These are phyloP conservation scores for Zygosaccharomyces sapae DNA, from an alignment of 1,139 yeast genomes.

Conservation along the genomic window DNA sequence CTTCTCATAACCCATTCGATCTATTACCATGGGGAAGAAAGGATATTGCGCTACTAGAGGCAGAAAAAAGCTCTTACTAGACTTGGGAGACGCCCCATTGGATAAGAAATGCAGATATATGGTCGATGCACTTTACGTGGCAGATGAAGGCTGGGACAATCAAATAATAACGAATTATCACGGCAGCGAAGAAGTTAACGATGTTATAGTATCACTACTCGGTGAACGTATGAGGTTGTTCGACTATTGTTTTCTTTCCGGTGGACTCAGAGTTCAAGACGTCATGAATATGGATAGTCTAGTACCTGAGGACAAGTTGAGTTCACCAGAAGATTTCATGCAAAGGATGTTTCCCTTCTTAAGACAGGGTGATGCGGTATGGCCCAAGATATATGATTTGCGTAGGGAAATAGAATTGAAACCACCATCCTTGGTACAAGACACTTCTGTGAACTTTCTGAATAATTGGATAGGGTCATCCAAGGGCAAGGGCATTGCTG, in stretches of 20 bases:
- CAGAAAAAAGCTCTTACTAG: conserved; percentile 8
- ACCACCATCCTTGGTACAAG: conserved; percentile 8
- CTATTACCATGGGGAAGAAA: neutral
- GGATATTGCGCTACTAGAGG: neutral
- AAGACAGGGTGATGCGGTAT: conserved; percentile 10
- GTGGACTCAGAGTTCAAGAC: conserved; percentile 10
- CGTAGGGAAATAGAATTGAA: conserved; percentile 11
- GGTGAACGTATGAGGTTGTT: conserved; percentile 25
- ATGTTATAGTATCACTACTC: conserved; percentile 14
- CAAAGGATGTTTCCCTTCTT: conserved; percentile 26
- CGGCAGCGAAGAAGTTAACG: conserved; percentile 15
- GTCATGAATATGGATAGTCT: conserved; percentile 9
- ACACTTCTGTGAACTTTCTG: conserved; percentile 24
- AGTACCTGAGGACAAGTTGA: conserved; percentile 1
- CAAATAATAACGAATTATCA: conserved; percentile 11
- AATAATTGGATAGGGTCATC: conserved; percentile 37
- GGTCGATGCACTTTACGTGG: conserved; percentile 18
- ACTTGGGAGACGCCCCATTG: conserved; percentile 9
- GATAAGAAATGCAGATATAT: conserved; percentile 23
- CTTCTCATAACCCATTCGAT: neutral
- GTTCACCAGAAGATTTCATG: conserved; percentile 15
- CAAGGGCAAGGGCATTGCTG: conserved; percentile 47
- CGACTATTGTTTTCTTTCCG: conserved; percentile 22
- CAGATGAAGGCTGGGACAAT: conserved; percentile 23
- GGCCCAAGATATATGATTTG: conserved; percentile 22